A percentile compares a stretch with the other conserved stretches of the same genome.
These are phyloP conservation scores for Pseudodiploospora longispora DNA, from an alignment of 2,329 filamentous ascomycete genomes.

Conservation along the genomic window DNA sequence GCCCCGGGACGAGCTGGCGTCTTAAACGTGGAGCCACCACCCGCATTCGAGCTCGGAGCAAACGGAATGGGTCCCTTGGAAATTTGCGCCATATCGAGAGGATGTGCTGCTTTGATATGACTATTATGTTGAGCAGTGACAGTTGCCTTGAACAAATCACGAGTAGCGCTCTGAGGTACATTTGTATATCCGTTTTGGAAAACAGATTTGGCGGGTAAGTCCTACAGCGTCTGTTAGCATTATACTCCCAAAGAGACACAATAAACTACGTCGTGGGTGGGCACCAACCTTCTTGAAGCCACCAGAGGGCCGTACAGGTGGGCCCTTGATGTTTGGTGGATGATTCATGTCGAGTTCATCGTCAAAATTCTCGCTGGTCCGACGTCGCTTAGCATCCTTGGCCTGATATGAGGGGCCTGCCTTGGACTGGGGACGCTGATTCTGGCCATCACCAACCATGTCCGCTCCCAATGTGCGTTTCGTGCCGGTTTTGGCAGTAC, in stretches of 20 bases:
- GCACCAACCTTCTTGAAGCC: conserved; percentile 57
- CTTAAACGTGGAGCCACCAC: conserved; percentile 50
- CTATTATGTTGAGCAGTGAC: conserved; percentile 60
- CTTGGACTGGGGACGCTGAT: conserved; percentile 37
- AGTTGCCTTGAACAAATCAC: conserved; percentile 57
- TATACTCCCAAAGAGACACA: background rate
- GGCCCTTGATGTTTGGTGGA: conserved; percentile 60
- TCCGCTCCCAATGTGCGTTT: conserved; percentile 69
- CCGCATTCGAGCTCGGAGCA: conserved; percentile 56
- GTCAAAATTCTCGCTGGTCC: conserved; percentile 65
- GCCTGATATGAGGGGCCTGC: conserved; percentile 56
- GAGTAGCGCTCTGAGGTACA: conserved; percentile 44
- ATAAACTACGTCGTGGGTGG: background rate
- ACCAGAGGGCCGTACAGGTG: conserved; percentile 75
- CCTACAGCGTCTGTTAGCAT: conserved; percentile 38
- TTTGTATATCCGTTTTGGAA: conserved; percentile 55
- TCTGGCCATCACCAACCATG: conserved; percentile 45
- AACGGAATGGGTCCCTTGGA: conserved; percentile 88
- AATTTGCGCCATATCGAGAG: conserved; percentile 78
- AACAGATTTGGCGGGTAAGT: conserved; percentile 50
- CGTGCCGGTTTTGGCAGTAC: conserved; percentile 49
- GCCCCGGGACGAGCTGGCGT: conserved; percentile 54
- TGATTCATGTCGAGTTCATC: conserved; percentile 53
- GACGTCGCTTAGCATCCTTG: conserved; percentile 70
- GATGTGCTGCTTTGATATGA: conserved; percentile 56